A percentile compares a stretch with the other conserved stretches of the same genome.
Conservation (phyloP, 805 yeast genomes). For the Sugiyamaella boreocaroliniensis region DNA sequence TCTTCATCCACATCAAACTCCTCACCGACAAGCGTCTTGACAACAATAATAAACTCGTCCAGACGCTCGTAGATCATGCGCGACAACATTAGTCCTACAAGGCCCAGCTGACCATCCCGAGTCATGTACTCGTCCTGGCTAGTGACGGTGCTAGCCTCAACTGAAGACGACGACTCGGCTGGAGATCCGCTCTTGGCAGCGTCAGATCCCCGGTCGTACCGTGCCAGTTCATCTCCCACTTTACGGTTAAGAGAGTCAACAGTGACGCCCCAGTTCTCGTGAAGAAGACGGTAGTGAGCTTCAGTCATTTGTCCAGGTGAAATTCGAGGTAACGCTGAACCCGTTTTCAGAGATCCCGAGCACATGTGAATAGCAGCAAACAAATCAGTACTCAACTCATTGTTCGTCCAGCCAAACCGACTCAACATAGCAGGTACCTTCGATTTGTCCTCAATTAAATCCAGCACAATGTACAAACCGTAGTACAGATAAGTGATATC, state of each 20-base stretch:
- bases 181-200: neutral
- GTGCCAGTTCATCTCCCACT: slow-evolving; percentile 1
- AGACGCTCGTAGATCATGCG: slow-evolving; percentile 29
- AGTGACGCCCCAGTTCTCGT: slow-evolving; percentile 9
- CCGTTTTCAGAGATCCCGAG: slow-evolving; percentile 24
- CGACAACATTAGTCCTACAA: slow-evolving; percentile 23
- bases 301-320: slow-evolving; percentile 26
- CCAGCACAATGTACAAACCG: slow-evolving; percentile 24
- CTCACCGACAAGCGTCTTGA: slow-evolving; percentile 33
- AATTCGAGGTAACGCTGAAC: slow-evolving; percentile 28
- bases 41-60: slow-evolving; percentile 26
- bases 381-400: slow-evolving; percentile 22
- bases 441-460: slow-evolving; percentile 21
- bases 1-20: slow-evolving; percentile 23
- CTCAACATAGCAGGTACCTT: slow-evolving; percentile 20
- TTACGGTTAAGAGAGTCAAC: neutral
- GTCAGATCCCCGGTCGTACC: neutral
- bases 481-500: slow-evolving; percentile 26
- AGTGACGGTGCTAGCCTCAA: neutral
- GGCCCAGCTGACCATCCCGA: slow-evolving; percentile 22
- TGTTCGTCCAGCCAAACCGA: slow-evolving; percentile 28
- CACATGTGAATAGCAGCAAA: slow-evolving; percentile 30
- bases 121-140: slow-evolving; percentile 2
- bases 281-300: slow-evolving; percentile 13
- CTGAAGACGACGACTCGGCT: neutral